A percentile compares a stretch with the other conserved stretches of the same genome.
Evolutionary conservation across 1,139 yeast genomes (phyloP).

Genomic region (Hyphopichia khmerensis): DNA sequence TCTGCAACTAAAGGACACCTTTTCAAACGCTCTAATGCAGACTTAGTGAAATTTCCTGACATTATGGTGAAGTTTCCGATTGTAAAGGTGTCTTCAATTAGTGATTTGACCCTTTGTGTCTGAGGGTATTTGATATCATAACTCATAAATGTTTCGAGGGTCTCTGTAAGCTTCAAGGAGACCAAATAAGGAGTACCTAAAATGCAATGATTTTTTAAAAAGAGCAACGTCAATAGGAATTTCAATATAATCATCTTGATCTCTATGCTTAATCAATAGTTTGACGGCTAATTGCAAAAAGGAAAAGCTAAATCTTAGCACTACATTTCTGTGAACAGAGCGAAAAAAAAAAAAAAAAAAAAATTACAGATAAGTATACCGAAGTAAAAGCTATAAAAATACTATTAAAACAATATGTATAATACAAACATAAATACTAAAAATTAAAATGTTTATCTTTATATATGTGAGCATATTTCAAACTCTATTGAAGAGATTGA

Average conservation of each 20-base stretch:
- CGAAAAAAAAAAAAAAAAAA: too few relatives aligned
- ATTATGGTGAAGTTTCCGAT: slow-evolving; percentile 69
- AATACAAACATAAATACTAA: too few relatives aligned
- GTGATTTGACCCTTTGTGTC: slow-evolving; percentile 38
- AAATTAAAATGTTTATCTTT: too few relatives aligned
- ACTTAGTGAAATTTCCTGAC: slow-evolving; percentile 55
- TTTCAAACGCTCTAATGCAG: slow-evolving; percentile 45
- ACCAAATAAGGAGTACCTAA: slow-evolving; percentile 19
- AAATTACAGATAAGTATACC: too few relatives aligned
- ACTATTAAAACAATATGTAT: too few relatives aligned
- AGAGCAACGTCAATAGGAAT: background rate
- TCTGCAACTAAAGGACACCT: slow-evolving; percentile 53
- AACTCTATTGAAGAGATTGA: slow-evolving; percentile 1
- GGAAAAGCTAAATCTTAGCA: too few relatives aligned
- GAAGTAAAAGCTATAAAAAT: too few relatives aligned
- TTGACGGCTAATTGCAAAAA: too few relatives aligned
- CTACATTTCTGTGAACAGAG: too few relatives aligned
- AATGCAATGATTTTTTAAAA: background rate
- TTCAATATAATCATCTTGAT: too few relatives aligned
- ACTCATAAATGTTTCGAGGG: slow-evolving; percentile 39
- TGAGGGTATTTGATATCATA: slow-evolving; percentile 35
- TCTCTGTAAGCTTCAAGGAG: slow-evolving; percentile 24
- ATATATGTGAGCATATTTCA: too few relatives aligned
- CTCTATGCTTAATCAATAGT: too few relatives aligned
- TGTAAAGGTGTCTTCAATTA: slow-evolving; percentile 45